Conservation (phyloP, 2,329 filamentous ascomycete genomes). For the Aspergillus hiratsukae region DNA sequence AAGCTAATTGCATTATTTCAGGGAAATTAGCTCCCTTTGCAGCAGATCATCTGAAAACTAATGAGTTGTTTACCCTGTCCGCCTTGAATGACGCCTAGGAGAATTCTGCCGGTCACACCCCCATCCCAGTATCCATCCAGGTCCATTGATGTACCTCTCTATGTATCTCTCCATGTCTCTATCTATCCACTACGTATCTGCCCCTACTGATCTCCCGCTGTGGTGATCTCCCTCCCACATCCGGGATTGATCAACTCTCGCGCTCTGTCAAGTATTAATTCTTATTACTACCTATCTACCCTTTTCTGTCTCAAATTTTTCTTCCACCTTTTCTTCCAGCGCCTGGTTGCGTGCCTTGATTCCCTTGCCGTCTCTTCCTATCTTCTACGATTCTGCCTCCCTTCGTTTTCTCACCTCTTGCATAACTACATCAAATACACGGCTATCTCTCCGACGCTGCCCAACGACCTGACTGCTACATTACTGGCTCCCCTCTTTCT, state of each 20-base stretch:
- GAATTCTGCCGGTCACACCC: background rate
- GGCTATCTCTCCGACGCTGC: constrained; percentile 13
- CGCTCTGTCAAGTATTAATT: background rate
- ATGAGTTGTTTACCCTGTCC: background rate
- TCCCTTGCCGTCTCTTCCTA: constrained; percentile 1
- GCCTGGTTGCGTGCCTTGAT: constrained; percentile 1
- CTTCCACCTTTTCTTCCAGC: background rate
- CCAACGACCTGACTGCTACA: constrained; percentile 17
- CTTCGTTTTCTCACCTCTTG: constrained; percentile 1
- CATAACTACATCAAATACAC: background rate
- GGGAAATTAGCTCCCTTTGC: background rate
- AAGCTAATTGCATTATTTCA: background rate
- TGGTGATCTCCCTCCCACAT: background rate
- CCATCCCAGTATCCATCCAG: background rate
- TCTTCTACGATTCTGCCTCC: constrained; percentile 7
- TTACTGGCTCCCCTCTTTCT: constrained; percentile 3
- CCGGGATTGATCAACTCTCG: background rate
- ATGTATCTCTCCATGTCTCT: background rate
- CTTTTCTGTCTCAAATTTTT: constrained; percentile 3
- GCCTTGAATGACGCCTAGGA: background rate
- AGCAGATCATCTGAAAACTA: background rate
- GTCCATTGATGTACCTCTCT: background rate
- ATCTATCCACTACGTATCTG: background rate
- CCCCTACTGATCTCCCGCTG: no score
- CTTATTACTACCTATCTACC: background rate